phyloP scores from a whole-genome alignment of 352 stramenopile species.

The Globisporangium radiosum region DNA sequence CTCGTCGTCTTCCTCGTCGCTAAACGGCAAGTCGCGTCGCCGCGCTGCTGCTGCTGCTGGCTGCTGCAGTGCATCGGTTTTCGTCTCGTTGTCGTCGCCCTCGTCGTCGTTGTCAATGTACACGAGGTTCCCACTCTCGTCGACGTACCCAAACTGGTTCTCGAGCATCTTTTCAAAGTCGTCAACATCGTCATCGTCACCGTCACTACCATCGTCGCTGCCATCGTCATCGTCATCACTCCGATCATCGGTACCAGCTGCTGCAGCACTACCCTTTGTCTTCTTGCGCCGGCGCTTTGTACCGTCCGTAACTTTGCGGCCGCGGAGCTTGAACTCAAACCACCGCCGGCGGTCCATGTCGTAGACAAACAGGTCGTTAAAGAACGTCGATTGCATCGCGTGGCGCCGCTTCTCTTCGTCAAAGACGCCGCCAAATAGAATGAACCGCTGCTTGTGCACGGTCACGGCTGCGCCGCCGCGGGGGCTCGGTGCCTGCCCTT shows the following conservation, averaged over 20 bases:
- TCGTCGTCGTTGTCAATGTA: conserved; percentile 91
- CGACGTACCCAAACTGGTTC: conserved; percentile 94
- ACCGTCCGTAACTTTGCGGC: conserved; percentile 65
- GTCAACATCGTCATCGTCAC: conserved; percentile 73
- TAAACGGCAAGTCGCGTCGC: background rate
- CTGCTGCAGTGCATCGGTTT: conserved; percentile 17
- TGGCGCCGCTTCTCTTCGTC: conserved; percentile 88
- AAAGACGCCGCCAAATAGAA: conserved; percentile 96
- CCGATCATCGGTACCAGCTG: conserved; percentile 18
- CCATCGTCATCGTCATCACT: conserved; percentile 41
- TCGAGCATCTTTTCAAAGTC: conserved; percentile 78
- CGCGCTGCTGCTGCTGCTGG: background rate
- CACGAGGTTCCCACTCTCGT: conserved; percentile 93
- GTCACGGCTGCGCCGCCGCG: conserved; percentile 78
- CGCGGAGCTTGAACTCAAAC: conserved; percentile 90
- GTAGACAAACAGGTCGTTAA: conserved; percentile 96
- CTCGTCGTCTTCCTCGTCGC: conserved; percentile 20
- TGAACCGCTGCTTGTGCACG: conserved; percentile 92
- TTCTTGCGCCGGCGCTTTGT: conserved; percentile 56
- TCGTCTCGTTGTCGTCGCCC: conserved; percentile 19
- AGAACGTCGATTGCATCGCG: conserved; percentile 90
- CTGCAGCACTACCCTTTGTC: conserved; percentile 29
- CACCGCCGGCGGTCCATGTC: conserved; percentile 95
- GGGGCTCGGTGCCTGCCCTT: conserved; percentile 76
- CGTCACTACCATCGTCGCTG: conserved; percentile 32